Evolutionary conservation across 2,329 filamentous ascomycete genomes (phyloP).

Genomic region (Xylaria hypoxylon): DNA sequence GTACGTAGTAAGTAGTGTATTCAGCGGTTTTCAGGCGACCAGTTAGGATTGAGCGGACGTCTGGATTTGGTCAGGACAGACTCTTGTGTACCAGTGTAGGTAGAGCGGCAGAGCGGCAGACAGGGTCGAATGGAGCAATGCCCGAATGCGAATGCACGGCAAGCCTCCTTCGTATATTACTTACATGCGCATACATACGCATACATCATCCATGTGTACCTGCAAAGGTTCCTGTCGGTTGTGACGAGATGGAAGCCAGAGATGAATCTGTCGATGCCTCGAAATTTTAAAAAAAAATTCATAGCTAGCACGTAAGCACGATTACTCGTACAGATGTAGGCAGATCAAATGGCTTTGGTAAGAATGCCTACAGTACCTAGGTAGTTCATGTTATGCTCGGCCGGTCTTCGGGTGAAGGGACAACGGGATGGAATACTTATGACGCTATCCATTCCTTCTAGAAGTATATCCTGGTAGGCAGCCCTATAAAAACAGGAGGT

Average conservation of each 20-base stretch:
- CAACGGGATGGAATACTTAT: background rate
- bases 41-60: conserved; percentile 31
- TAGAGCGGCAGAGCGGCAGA: conserved; percentile 38
- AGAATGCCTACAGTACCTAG: background rate
- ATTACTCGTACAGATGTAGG: background rate
- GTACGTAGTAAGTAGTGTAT: too few relatives aligned
- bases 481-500: too few relatives aligned
- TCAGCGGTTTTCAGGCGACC: conserved; percentile 24
- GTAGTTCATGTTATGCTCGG: conserved; percentile 4
- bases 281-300: too few relatives aligned
- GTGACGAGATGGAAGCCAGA: conserved; percentile 17
- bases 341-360: conserved; percentile 8
- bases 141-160: conserved; percentile 33
- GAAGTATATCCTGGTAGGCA: too few relatives aligned
- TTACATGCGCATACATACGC: conserved; percentile 5
- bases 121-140: conserved; percentile 42
- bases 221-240: conserved; percentile 10
- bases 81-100: background rate
- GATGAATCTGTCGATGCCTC: background rate
- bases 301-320: too few relatives aligned
- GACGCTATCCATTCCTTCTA: too few relatives aligned
- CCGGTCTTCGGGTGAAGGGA: conserved; percentile 4
- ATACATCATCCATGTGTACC: conserved; percentile 1
- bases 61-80: conserved; percentile 27
- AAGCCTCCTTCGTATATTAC: conserved; percentile 26